Base-by-base conservation (phyloP, 1,139 yeast species). In the Ogataea hybrid region DNA sequence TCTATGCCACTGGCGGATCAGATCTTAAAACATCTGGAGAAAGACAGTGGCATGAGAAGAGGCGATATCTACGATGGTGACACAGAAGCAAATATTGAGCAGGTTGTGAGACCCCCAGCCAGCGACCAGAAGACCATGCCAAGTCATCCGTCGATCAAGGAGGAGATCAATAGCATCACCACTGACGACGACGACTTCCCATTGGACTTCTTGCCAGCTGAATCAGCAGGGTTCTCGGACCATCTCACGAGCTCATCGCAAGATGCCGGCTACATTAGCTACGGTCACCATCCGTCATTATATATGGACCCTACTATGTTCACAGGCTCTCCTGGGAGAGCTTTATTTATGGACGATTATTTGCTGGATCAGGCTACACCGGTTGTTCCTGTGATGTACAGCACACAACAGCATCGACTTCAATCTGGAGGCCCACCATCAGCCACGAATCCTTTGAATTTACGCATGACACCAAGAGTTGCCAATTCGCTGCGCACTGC, bases 181-280 rank as follows among this genome's bases (percentile, higher is more conserved):
- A 39, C 45, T 3, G 63, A 69, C 35, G 82, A 76, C 43, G 84
- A 79, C 50, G 88, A 81, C 54, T 81, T 82, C 61, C 88, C 89
- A 2, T 62, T 82, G 44, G 89, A 82, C 53, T 82, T 80, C 55
- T 74, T 82, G 53, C 63, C 62, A 20, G 64, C 44, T 30, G 53
- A 48, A 35, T 32, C 39, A 3, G 33, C 48, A 14, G 29, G 40
- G 11, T 41, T 38, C 9, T 66, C 70, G 20, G 57, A 76, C 25
- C 70, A 63, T 51, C 69, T 68, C 9, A 81, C 77, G 49, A 58
- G 75, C 35, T 51, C 64, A 3, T 68, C 65, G 7, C 79, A 72
- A 49, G 69, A 75, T 48, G n/a, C 28, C 8, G 44, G 36, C 27
- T 51, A 46, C 16, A 32, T 46, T 20, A 35, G 51, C 9, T 51